phyloP scores from a whole-genome alignment of 73 alveolate genomes.

The Stentor roeselii region DNA sequence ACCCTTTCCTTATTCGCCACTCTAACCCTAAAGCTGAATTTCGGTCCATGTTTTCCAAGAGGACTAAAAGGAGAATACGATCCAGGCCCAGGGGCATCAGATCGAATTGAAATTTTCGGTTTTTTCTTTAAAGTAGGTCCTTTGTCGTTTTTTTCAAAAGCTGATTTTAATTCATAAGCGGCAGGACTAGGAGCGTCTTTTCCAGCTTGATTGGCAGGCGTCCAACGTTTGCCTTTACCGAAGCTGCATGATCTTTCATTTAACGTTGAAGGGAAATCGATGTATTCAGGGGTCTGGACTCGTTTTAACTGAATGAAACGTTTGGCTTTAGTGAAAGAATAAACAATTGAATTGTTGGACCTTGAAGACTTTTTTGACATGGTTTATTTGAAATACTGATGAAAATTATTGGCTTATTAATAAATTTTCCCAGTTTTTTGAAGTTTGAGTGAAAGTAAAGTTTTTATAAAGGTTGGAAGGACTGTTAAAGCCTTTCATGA shows the following conservation, averaged over 20 bases:
- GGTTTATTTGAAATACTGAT: no score
- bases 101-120: not conserved
- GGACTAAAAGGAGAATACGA: slow-evolving; percentile 9
- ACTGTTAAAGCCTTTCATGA: no score
- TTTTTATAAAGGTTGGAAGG: no score
- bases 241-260: not conserved
- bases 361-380: no score
- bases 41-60: slow-evolving; percentile 14
- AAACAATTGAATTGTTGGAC: not conserved
- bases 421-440: no score
- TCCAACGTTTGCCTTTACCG: slow-evolving; percentile 23
- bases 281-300: slow-evolving; percentile 7
- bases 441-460: no score
- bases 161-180: not conserved
- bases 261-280: not conserved
- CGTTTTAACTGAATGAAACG: not conserved
- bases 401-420: no score
- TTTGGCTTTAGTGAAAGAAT: not conserved
- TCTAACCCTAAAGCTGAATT: slow-evolving; percentile 4
- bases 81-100: slow-evolving; percentile 21
- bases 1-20: not conserved
- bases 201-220: not conserved
- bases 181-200: slow-evolving; percentile 12
- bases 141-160: not conserved
- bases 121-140: not conserved